A percentile compares a stretch with the other conserved stretches of the same genome.
phyloP scores from a whole-genome alignment of 805 yeast genomes.

The Hanseniaspora lindneri region DNA sequence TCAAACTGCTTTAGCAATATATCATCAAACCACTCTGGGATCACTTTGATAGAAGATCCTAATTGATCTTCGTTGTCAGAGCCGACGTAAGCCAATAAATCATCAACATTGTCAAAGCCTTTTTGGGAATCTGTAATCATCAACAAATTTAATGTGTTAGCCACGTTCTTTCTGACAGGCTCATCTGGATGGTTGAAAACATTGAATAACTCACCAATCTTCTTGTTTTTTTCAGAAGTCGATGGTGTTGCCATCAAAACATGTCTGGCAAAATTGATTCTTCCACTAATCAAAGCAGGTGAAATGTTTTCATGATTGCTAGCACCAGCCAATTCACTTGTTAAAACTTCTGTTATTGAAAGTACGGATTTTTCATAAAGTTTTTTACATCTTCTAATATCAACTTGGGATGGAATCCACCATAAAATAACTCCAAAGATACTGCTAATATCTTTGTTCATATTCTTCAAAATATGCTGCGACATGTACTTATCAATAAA shows the following conservation, averaged over 20 bases:
- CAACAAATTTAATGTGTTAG: slow-evolving; percentile 24
- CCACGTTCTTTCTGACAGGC: slow-evolving; percentile 57
- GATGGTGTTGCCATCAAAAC: slow-evolving; percentile 41
- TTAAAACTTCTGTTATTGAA: not conserved
- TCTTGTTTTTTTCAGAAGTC: slow-evolving; percentile 42
- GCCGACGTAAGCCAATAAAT: not conserved
- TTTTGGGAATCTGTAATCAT: slow-evolving; percentile 17
- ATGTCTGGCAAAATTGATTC: slow-evolving; percentile 38
- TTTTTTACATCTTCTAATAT: slow-evolving; percentile 50
- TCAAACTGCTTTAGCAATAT: slow-evolving; percentile 36
- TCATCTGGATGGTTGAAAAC: slow-evolving; percentile 52
- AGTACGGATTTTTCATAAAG: slow-evolving; percentile 9
- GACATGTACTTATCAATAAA: slow-evolving; percentile 37
- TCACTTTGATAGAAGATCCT: slow-evolving; percentile 28
- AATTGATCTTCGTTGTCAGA: slow-evolving; percentile 24
- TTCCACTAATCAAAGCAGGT: slow-evolving; percentile 9
- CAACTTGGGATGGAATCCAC: slow-evolving; percentile 60
- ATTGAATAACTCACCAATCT: slow-evolving; percentile 32
- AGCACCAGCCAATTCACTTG: not conserved
- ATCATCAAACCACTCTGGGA: slow-evolving; percentile 28
- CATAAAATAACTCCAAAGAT: slow-evolving; percentile 69
- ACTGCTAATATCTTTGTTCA: slow-evolving; percentile 60
- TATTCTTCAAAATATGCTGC: slow-evolving; percentile 40
- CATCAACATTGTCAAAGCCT: slow-evolving; percentile 7
- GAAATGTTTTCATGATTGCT: not conserved